Conservation (phyloP, 768 basidiomycete species). For the Saitozyma sp. region DNA sequence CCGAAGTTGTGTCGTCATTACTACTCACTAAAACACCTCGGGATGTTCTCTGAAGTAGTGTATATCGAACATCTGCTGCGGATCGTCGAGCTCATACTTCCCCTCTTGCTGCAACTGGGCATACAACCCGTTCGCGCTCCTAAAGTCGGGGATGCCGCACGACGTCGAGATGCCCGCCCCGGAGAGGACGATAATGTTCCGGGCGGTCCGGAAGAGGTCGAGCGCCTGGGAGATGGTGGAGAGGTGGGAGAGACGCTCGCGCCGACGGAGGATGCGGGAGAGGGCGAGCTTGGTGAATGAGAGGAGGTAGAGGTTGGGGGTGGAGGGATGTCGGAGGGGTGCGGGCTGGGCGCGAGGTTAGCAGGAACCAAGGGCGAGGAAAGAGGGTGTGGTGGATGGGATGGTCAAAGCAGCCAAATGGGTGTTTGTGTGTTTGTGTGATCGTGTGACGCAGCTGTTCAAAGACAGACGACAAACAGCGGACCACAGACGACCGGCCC, state of each 20-base stretch:
- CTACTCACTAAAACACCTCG: conserved; percentile 62
- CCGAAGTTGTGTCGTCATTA: not conserved
- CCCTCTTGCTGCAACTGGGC: conserved; percentile 49
- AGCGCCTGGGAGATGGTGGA: conserved; percentile 51
- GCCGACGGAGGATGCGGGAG: conserved; percentile 44
- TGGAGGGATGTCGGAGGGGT: conserved; percentile 25
- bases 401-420: not conserved
- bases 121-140: conserved; percentile 45
- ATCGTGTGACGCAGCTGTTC: not conserved
- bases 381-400: not conserved
- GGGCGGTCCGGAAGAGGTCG: conserved; percentile 36
- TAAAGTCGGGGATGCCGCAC: conserved; percentile 64
- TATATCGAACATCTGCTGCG: conserved; percentile 55
- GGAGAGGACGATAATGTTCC: conserved; percentile 50
- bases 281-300: conserved; percentile 36
- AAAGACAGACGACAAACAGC: not conserved
- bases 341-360: conserved; percentile 17
- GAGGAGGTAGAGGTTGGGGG: conserved; percentile 26
- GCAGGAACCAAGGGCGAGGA: not conserved
- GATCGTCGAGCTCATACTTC: conserved; percentile 50
- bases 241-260: conserved; percentile 42
- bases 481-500: not conserved
- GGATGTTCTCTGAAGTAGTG: conserved; percentile 65
- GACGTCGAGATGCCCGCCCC: conserved; percentile 49
- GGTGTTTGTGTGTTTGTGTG: too few species aligned